These are phyloP conservation scores for Bacterosira constricta DNA, from an alignment of 108 stramenopile genomes.

Conservation along the genomic window DNA sequence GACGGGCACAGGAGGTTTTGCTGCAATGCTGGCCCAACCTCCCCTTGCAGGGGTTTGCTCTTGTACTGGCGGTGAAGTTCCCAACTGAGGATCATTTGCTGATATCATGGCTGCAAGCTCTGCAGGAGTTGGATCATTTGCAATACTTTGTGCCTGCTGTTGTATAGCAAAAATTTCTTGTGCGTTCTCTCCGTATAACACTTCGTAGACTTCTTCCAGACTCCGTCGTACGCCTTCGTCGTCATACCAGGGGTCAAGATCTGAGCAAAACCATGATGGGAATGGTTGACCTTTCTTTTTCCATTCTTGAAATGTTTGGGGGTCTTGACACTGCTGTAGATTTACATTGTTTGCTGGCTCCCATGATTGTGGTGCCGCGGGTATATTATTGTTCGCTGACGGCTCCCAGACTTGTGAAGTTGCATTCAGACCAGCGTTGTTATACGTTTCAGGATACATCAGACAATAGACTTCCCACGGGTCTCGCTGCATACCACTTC, in stretches of 20 bases:
- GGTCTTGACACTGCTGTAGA: slow-evolving; percentile 8
- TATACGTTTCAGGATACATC: slow-evolving; percentile 36
- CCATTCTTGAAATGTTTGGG: slow-evolving; percentile 53
- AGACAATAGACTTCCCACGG: slow-evolving; percentile 49
- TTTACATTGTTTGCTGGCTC: slow-evolving; percentile 9
- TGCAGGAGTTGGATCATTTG: slow-evolving; percentile 50
- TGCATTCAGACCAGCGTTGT: slow-evolving; percentile 9
- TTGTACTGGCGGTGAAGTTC: background rate
- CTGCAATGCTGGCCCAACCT: slow-evolving; percentile 47
- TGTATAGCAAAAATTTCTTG: slow-evolving; percentile 18
- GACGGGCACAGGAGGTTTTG: slow-evolving; percentile 25
- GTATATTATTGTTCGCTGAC: slow-evolving; percentile 1
- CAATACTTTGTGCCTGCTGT: slow-evolving; percentile 25
- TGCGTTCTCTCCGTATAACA: slow-evolving; percentile 51
- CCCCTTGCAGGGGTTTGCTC: background rate
- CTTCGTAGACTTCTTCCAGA: slow-evolving; percentile 52
- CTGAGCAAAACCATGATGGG: slow-evolving; percentile 45
- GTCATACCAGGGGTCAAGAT: slow-evolving; percentile 53
- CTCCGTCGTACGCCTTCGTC: slow-evolving; percentile 46
- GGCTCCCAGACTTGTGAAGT: slow-evolving; percentile 30
- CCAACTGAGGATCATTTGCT: background rate
- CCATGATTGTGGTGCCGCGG: slow-evolving; percentile 21
- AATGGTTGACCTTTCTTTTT: slow-evolving; percentile 42
- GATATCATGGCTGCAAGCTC: slow-evolving; percentile 29
- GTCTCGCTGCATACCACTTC: slow-evolving; percentile 51